Percentiles rank a stretch among this genome's conserved stretches.
Conservation (phyloP, 2,329 filamentous ascomycete genomes). For the Dactylellina haptotyla region DNA sequence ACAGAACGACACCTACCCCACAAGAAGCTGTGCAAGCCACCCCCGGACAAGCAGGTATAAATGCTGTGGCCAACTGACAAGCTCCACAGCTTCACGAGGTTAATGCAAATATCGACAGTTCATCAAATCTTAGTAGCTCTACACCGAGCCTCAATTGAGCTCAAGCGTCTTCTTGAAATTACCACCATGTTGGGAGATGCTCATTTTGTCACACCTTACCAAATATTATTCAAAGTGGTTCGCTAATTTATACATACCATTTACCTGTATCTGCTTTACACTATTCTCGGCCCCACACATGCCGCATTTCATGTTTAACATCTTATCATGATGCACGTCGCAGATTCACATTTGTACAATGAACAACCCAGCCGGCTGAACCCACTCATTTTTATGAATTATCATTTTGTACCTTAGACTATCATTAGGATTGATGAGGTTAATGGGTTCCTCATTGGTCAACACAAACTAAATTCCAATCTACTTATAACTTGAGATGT, state of each 20-base stretch:
- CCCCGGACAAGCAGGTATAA: not conserved
- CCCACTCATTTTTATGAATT: not conserved
- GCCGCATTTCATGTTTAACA: too few relatives aligned
- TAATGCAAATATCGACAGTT: not conserved
- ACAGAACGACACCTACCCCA: not conserved
- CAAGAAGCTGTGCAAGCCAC: not conserved
- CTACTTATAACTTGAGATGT: slow-evolving; percentile 61
- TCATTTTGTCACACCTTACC: too few relatives aligned
- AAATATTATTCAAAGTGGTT: too few relatives aligned
- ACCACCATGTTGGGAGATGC: too few relatives aligned
- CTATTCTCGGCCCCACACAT: too few relatives aligned
- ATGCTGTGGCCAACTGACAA: not conserved
- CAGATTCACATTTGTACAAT: not conserved
- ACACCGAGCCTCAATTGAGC: too few relatives aligned
- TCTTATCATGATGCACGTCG: too few relatives aligned
- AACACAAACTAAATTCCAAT: not conserved
- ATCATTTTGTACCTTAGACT: not conserved
- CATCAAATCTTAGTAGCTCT: not conserved
- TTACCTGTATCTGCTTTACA: too few relatives aligned
- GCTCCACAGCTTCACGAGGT: not conserved
- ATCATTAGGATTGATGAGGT: not conserved
- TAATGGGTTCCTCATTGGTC: not conserved
- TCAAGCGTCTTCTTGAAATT: too few relatives aligned
- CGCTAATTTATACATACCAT: too few relatives aligned
- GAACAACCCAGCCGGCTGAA: not conserved